Base-by-base conservation (phyloP, 2,329 filamentous ascomycete genomes). In the Myriosclerotinia duriaeana region DNA sequence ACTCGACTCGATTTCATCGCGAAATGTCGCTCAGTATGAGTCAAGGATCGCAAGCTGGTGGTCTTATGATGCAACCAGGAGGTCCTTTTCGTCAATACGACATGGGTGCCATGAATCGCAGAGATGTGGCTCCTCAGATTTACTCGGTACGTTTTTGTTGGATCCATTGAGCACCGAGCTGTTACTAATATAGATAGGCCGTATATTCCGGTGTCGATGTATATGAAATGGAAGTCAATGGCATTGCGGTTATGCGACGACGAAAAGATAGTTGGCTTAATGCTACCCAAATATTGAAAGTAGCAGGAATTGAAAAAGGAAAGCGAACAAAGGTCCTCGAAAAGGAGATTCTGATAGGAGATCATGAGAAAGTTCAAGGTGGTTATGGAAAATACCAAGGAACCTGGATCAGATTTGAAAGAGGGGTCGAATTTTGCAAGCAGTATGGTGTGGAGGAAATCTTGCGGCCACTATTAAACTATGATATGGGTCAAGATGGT, bases 331-430 rank as follows among this genome's bases (percentile, higher is more conserved):
- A 98, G 79, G 96, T 98, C 9, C 84, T 99, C 62, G 95, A 99
- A 78, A 98, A 98, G 79, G 95, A 99, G 78, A 97, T 99, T 67
- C 87, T 96, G 70, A 95, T 91, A 0, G 95, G 95, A 74, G 92
- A 97, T 76, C 94, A 99, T 78, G 95, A 99, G 78, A 99, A 99
- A 79, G 94, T 99, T 3, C 95, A 99, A 77, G 95, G 95, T 44
- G 95, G 95, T 6, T 99, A 99, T 75, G 95, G 95, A 71, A 98
- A 98, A 81, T 99, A 99, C 75, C 95, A 99, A 81, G 95, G 95
- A 65, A 99, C 95, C 2, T 99, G 95, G 95, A 96, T 99, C 75
- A 92, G 90, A 75, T 98, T 96, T 75, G 90, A 94, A 60, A 88
- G 94, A 69, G 95, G 94, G 1, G 85, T 96, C 55, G 92, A 97